phyloP scores from a whole-genome alignment of 1,284 basidiomycete genomes.

The Caloboletus inedulis region DNA sequence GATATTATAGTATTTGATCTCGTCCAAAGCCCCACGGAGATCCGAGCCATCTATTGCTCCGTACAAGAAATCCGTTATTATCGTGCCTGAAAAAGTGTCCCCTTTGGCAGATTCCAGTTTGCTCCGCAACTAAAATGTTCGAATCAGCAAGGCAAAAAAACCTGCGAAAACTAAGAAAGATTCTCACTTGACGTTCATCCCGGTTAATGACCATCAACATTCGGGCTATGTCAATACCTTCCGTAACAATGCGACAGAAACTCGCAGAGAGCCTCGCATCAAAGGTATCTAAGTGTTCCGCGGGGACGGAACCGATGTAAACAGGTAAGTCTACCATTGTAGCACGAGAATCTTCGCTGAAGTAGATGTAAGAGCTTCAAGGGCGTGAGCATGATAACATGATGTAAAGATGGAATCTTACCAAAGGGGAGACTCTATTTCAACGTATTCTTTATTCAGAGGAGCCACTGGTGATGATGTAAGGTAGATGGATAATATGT shows the following conservation, averaged over 20 bases:
- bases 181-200: constrained; percentile 78
- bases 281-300: constrained; percentile 74
- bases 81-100: constrained; percentile 65
- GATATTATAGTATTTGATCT: constrained; percentile 69
- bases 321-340: constrained; percentile 73
- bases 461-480: constrained; percentile 89
- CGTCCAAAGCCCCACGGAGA: constrained; percentile 72
- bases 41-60: constrained; percentile 83
- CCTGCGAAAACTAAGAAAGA: not conserved
- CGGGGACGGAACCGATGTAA: constrained; percentile 83
- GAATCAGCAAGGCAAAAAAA: constrained; percentile 4
- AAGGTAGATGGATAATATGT: constrained; percentile 85
- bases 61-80: constrained; percentile 89
- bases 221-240: constrained; percentile 89
- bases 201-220: constrained; percentile 87
- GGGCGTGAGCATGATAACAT: constrained; percentile 22
- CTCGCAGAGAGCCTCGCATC: constrained; percentile 68
- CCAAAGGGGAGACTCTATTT: constrained; percentile 90
- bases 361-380: constrained; percentile 77
- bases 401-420: constrained; percentile 10
- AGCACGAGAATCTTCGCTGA: constrained; percentile 77
- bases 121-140: constrained; percentile 57
- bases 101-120: constrained; percentile 75
- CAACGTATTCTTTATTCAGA: constrained; percentile 90
- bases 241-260: constrained; percentile 66